phyloP scores from a whole-genome alignment of 225 moss, liverwort and hornwort species.

The Physcomitrellopsis africana region DNA sequence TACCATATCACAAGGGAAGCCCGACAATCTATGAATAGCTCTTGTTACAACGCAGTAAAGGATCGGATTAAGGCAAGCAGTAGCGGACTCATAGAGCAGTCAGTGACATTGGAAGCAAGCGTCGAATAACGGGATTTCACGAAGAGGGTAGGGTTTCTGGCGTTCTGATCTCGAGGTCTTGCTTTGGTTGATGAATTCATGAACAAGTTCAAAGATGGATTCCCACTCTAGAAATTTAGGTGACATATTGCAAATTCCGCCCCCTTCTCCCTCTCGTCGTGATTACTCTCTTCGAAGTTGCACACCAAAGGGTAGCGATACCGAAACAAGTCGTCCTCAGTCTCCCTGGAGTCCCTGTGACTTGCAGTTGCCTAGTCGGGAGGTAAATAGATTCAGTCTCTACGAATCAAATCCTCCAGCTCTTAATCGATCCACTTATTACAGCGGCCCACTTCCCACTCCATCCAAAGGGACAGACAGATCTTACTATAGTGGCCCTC shows the following conservation, averaged over 20 bases:
- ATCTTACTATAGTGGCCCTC: too few relatives aligned
- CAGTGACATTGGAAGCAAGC: too few relatives aligned
- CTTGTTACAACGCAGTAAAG: too few relatives aligned
- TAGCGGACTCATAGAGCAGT: too few relatives aligned
- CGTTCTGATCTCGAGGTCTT: too few relatives aligned
- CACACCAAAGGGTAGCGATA: constrained; percentile 8
- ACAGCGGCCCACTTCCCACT: constrained; percentile 45
- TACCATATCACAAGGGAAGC: too few relatives aligned
- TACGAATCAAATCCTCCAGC: constrained; percentile 30
- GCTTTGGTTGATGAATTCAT: too few relatives aligned
- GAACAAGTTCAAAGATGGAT: constrained; percentile 25
- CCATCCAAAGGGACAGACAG: too few relatives aligned
- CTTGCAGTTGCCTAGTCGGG: background rate
- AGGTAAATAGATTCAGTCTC: constrained; percentile 29
- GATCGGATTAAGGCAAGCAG: too few relatives aligned
- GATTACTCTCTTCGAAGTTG: constrained; percentile 54
- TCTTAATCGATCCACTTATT: constrained; percentile 34
- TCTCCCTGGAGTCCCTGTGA: constrained; percentile 44
- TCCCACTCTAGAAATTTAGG: constrained; percentile 8
- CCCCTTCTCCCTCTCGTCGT: constrained; percentile 43
- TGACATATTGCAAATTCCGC: constrained; percentile 24
- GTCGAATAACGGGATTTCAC: too few relatives aligned
- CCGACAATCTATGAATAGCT: too few relatives aligned
- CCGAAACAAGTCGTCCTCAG: constrained; percentile 15
- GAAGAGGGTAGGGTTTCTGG: too few relatives aligned